These are phyloP conservation scores for Fraxinus pennsylvanica DNA, from an alignment of 257 asterid species.

Conservation along the genomic window DNA sequence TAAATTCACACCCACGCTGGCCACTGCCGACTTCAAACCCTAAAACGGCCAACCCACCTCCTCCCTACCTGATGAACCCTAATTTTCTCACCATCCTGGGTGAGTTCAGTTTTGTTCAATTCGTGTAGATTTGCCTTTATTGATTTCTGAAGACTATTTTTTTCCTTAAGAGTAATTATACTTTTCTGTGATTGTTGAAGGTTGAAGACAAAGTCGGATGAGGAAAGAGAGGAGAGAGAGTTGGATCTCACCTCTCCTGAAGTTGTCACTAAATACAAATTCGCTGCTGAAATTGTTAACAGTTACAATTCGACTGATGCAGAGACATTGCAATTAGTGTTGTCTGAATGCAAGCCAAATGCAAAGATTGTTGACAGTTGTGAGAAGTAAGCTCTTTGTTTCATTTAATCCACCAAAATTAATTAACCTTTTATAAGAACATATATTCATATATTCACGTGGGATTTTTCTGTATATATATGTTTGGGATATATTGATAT, in stretches of 20 bases:
- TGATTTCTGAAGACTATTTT: neutral
- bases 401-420: neutral
- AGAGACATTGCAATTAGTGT: slow-evolving; percentile 86
- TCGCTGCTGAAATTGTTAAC: slow-evolving; percentile 53
- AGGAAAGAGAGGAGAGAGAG: slow-evolving; percentile 90
- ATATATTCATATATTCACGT: no score
- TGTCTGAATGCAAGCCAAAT: slow-evolving; percentile 75
- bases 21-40: slow-evolving; percentile 36
- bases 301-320: slow-evolving; percentile 25
- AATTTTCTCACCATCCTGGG: slow-evolving; percentile 27
- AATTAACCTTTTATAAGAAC: neutral
- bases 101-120: slow-evolving; percentile 2
- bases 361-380: slow-evolving; percentile 79
- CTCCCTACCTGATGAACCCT: slow-evolving; percentile 31
- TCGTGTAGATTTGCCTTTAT: neutral
- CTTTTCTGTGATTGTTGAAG: slow-evolving; percentile 28
- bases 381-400: slow-evolving; percentile 52
- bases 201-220: slow-evolving; percentile 71
- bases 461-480: neutral
- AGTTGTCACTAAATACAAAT: slow-evolving; percentile 91
- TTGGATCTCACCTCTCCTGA: slow-evolving; percentile 84
- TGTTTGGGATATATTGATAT: neutral
- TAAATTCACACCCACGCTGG: neutral
- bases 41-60: neutral
- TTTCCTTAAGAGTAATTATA: slow-evolving; percentile 3